Evolutionary conservation across 768 basidiomycete genomes (phyloP), one percentile per base, ranked within the genome.

Genomic region (Mrakia frigida): DNA sequence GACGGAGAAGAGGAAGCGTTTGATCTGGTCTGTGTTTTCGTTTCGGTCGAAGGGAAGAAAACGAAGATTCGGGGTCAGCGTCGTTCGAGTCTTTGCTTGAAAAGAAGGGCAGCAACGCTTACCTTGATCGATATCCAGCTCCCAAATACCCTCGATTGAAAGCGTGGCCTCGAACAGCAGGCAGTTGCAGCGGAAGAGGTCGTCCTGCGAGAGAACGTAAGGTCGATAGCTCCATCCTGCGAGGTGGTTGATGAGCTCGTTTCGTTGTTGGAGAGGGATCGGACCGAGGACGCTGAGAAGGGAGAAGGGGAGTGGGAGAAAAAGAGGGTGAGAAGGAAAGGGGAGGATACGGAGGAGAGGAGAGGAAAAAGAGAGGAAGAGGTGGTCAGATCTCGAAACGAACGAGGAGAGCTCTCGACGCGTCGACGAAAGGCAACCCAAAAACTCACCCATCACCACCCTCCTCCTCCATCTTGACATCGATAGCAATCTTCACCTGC

Each of bases 151-250:
- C 78, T 94, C 89, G 77, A 92, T 90, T 69, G 89, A 88, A 80
- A 92, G 90, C 16, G 46, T 50, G 16, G 46, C 88, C 83, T 98
- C 93, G 80, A 99, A 99, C 39, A 99, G 85, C 78, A 98, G 86
- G 76, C 91, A 87, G 0, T 92, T 90, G 80, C 92, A 94, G n/a
- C 89, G 87, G 21, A 92, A 85, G 18, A 93, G 86, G 83, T 98
- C 92, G 73, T 92, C 91, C 73, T 93, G 89, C 28, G 89, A 87
- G 52, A 97, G 87, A 52, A 87, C 87, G 83, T 92, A 90, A 5
- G 96, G 94, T 81, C 96, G 91, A 82, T 98, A 99, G 79, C 91
- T 85, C 96, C 96, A 99, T 18, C 86, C 87, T 76, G 90, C 89
- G 21, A 97, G 86, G 0, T 86, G 39, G 50, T 53, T n/a, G 50